Evolutionary conservation across 345 rosid genomes (phyloP), one percentile per base, ranked within the genome.

Genomic region (Anastatica hierochuntica): DNA sequence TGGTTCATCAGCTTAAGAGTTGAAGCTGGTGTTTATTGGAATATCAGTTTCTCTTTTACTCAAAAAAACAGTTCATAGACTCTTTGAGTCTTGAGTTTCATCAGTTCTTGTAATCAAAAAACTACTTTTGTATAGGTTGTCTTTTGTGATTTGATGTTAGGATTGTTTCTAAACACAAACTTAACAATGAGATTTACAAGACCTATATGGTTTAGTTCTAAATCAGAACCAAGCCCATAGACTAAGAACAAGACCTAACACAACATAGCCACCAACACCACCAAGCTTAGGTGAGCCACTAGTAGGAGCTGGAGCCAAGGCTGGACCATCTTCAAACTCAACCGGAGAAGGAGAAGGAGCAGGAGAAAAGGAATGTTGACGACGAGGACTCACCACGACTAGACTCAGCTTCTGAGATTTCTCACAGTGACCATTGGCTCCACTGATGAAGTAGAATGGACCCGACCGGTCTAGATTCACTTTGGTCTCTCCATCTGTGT

Each of bases 301-400:
- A 0, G 60, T 58, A 0, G 14, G 52, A 43, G 64, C 64, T 27
- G 81, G 95, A 43, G 90, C 80, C 44, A 78, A 39, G 0, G 95
- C 76, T 8, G 95, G 84, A 42, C 73, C 65, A 29, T 66, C 82
- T 18, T 64, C 79, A 0, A 67, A 30, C 43, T 70, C 84, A 4
- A 33, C 64, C 0, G 95, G 94, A 62, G 97, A 77, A 42, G 95
- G 94, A 62, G 97, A 77, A 42, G 92, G 92, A 65, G 95, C 85
- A 0, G 85, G 97, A 58, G 97, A 74, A 23, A 70, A 44, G 3
- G 38, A 77, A 4, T 13, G 23, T 34, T 49, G 52, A 40, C 68
- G 63, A 40, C 72, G 67, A 56, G 26, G 66, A 54, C 66, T 68
- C 56, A 87, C 4, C 30, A 88, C 96, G 5, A 84, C 83, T 3